Evolutionary conservation across 192 early-diverging fungal genomes (phyloP).

Genomic region (Entomortierella beljakovae): DNA sequence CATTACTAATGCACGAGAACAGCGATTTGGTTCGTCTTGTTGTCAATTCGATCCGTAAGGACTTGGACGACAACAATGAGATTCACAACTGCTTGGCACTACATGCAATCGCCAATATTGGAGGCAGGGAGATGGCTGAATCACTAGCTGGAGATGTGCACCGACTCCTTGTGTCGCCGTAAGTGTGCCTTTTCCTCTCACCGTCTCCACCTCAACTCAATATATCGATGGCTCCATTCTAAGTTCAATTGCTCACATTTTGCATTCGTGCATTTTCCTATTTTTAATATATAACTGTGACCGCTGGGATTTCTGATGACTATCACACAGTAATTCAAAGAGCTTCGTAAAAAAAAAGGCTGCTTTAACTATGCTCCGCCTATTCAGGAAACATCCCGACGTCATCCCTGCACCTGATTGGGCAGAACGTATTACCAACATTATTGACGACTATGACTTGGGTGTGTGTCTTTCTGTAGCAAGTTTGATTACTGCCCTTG

Average conservation of each 20-base stretch:
- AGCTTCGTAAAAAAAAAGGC: conserved; percentile 98
- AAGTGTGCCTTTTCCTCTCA: conserved; percentile 29
- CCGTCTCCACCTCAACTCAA: neutral
- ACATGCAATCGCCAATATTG: conserved; percentile 97
- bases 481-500: conserved; percentile 91
- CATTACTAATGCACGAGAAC: conserved; percentile 90
- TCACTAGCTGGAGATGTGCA: conserved; percentile 86
- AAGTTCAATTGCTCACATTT: conserved; percentile 23
- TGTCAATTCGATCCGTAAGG: conserved; percentile 88
- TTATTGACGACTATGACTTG: conserved; percentile 92
- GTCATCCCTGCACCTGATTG: conserved; percentile 88
- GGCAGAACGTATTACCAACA: conserved; percentile 82
- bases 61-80: conserved; percentile 89
- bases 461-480: conserved; percentile 87
- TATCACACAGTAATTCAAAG: conserved; percentile 67
- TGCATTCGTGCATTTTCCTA: conserved; percentile 25
- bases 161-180: conserved; percentile 84
- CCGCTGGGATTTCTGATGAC: neutral
- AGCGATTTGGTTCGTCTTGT: conserved; percentile 87
- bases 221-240: neutral
- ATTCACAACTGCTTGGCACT: conserved; percentile 92
- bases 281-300: conserved; percentile 25
- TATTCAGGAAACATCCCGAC: conserved; percentile 92
- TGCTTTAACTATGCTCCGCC: conserved; percentile 88
- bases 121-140: conserved; percentile 92